Evolutionary conservation across 108 stramenopile genomes (phyloP), one percentile per base, ranked within the genome.

Genomic region (Fragilaria crotonensis): DNA sequence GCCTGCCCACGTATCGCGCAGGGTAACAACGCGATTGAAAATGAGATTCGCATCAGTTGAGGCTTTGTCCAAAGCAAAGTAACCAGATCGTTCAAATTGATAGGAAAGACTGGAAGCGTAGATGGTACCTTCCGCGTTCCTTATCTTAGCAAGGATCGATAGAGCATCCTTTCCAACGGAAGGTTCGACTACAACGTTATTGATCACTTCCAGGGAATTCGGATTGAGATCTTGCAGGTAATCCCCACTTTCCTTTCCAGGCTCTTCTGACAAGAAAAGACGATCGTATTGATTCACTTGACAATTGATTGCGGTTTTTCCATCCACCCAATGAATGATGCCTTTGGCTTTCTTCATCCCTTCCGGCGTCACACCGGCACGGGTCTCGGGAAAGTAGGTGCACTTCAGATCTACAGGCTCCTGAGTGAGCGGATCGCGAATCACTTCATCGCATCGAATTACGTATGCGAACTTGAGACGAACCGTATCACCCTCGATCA

Each of bases 281-380:
- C 90, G 75, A 78, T 92, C 95, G 52, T 92, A 95, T 57, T 88
- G 84, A 59, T 84, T 83, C 26, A 93, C 67, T 45, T 65, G 77
- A 59, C 80, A 84, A 45, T 60, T 69, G 3, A 79, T 58, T 2
- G 66, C 85, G 25, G 74, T 85, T n/a, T 66, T 66, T 9, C 74
- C 80, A 44, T 85, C 80, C 0, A 95, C 84, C 95, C 95, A 95
- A 53, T 95, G 95, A 26, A 95, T 87, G 27, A 95, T 95, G 31
- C 95, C 95, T 60, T 88, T 80, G 25, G 88, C 89, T 25, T 88
- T 80, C 41, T 73, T 69, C 81, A 79, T 75, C 14, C 84, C 87
- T 46, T 87, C 85, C 20, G 89, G 87, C 4, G 87, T 87, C 5
- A 73, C 74, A 4, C 95, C 95, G n/a, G 85, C 79, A 14, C 89